Evolutionary conservation across 345 rosid species (phyloP).

Genomic region (Trapa bicornis): DNA sequence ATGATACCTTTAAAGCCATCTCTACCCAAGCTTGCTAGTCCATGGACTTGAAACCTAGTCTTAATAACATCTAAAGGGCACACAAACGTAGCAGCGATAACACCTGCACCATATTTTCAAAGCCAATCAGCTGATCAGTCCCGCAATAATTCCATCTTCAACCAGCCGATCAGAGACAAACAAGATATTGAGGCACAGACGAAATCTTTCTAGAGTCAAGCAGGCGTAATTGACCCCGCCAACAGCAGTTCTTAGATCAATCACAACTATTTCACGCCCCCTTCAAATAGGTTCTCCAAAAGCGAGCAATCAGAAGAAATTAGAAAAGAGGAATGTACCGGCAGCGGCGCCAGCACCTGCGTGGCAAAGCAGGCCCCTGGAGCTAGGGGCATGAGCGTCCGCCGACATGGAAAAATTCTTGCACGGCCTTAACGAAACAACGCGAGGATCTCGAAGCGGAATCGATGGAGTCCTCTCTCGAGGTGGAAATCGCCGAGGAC

Average conservation of each 20-base stretch:
- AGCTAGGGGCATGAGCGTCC: slow-evolving; percentile 43
- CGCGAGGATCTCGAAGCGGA: slow-evolving; percentile 12
- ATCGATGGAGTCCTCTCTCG: slow-evolving; percentile 48
- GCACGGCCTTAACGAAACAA: slow-evolving; percentile 3
- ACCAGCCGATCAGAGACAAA: too few species aligned
- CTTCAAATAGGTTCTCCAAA: not conserved
- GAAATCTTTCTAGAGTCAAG: too few species aligned
- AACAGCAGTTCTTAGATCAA: too few species aligned
- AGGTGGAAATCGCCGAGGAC: slow-evolving; percentile 48
- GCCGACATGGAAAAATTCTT: slow-evolving; percentile 31
- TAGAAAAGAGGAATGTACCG: slow-evolving; percentile 19
- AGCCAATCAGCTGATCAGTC: not conserved
- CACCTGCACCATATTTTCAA: slow-evolving; percentile 27
- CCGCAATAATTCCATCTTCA: too few species aligned
- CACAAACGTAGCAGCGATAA: slow-evolving; percentile 78
- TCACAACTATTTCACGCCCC: too few species aligned
- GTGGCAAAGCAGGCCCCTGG: slow-evolving; percentile 54
- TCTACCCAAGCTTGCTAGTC: slow-evolving; percentile 38
- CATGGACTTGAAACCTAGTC: slow-evolving; percentile 88
- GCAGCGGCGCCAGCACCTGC: slow-evolving; percentile 93
- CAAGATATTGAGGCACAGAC: too few species aligned
- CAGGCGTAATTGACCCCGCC: too few species aligned
- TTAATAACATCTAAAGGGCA: slow-evolving; percentile 88
- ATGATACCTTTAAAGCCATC: slow-evolving; percentile 34
- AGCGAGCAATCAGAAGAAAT: too few species aligned